Evolutionary conservation across 2,329 filamentous ascomycete genomes (phyloP).

Genomic region (Xylaria sp.): DNA sequence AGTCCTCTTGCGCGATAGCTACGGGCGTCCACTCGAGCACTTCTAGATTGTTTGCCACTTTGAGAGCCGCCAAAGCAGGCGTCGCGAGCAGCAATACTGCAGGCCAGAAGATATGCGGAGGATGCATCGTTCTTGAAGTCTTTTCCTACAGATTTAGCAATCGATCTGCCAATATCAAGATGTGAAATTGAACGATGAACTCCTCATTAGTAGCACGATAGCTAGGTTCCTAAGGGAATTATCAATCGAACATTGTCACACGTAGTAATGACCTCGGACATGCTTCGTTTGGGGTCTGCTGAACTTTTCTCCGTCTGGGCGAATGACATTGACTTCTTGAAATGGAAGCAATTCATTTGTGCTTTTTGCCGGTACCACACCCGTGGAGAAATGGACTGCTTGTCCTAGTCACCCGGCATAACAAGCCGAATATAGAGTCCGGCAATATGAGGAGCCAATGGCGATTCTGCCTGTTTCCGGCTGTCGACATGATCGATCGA

Average conservation of each 20-base stretch:
- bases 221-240: not conserved
- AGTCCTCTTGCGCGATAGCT: conserved; percentile 43
- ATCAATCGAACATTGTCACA: not conserved
- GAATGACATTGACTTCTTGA: conserved; percentile 11
- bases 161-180: not conserved
- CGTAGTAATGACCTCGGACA: not conserved
- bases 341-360: not conserved
- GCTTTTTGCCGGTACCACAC: conserved; percentile 24
- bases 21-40: conserved; percentile 43
- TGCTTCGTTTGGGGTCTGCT: conserved; percentile 6
- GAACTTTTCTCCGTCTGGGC: conserved; percentile 5
- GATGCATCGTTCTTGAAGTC: conserved; percentile 21
- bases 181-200: not conserved
- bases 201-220: not conserved
- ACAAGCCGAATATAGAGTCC: conserved; percentile 6
- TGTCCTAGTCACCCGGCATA: conserved; percentile 2
- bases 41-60: conserved; percentile 39
- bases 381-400: conserved; percentile 15
- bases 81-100: conserved; percentile 16
- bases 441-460: conserved; percentile 3
- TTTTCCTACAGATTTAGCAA: not conserved
- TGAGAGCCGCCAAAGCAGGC: conserved; percentile 24
- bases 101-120: not conserved
- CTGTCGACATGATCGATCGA: not conserved
- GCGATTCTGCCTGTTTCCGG: conserved; percentile 12